Evolutionary conservation across 352 stramenopile genomes (phyloP), one percentile per base, ranked within the genome.

Genomic region (Pythium volutum): DNA sequence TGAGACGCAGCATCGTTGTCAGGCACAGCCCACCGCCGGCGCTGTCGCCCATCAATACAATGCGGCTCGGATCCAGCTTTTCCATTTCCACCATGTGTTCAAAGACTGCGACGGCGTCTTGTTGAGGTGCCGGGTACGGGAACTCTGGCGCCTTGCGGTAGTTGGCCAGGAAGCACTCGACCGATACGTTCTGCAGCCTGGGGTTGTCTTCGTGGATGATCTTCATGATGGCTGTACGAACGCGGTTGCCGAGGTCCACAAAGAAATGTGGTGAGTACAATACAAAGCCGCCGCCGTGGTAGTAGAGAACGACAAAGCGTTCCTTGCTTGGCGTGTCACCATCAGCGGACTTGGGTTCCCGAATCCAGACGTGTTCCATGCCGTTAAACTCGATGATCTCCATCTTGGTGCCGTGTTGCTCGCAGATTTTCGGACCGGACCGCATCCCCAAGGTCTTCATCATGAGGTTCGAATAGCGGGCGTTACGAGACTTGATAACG

Each of bases 121-220:
- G 66, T 22, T 77, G 58, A 33, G 76, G 76, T 0, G 60, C 26
- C 0, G 79, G 79, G 58, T 79, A 87, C 11, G 55, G 29, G 14
- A 67, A 51, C 39, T 84, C 71, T 6, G 76, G 75, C 18, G 79
- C 60, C 61, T 87, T 89, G n/a, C 76, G 79, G 66, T 87, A 89
- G 65, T 87, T 89, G 27, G 73, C 76, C n/a, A 89, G 62, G 48
- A 87, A 64, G n/a, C 80, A 72, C 43, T 86, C 62, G 20, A 84
- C 74, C 4, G 58, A 66, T 10, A 50, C 42, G 45, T 67, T 41
- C 27, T 26, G 53, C 33, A 58, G 20, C 14, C 49, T 26, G 14
- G 52, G 41, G 25, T 60, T 10, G 12, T 50, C 12, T 6, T 62
- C 33, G 18, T 47, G 39, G 46, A 67, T 58, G 29, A 49, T 41